Evolutionary conservation across 2,329 filamentous ascomycete genomes (phyloP).

Genomic region (Neofusicoccum ribis): DNA sequence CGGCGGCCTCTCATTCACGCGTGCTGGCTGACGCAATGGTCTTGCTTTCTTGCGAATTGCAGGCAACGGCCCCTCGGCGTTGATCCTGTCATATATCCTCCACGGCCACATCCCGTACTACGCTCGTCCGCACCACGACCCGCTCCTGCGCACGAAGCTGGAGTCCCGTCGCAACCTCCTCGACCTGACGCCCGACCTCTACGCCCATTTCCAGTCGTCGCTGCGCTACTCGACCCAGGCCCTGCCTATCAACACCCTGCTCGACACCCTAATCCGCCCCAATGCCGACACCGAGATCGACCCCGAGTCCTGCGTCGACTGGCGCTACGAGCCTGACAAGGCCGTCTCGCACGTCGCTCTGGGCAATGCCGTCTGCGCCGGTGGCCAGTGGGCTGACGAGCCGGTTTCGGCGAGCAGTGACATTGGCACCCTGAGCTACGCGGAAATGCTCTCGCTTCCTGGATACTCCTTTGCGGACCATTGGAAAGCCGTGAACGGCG

Average conservation of each 20-base stretch:
- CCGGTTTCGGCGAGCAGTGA: conserved; percentile 54
- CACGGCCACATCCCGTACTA: conserved; percentile 63
- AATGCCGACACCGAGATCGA: conserved; percentile 59
- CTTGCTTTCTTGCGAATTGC: conserved; percentile 11
- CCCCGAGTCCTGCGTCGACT: conserved; percentile 54
- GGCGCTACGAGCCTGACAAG: conserved; percentile 53
- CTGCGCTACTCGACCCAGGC: conserved; percentile 63
- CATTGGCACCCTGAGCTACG: conserved; percentile 62
- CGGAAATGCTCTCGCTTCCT: conserved; percentile 61
- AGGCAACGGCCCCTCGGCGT: conserved; percentile 63
- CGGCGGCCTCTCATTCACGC: background rate
- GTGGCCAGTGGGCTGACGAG: conserved; percentile 62
- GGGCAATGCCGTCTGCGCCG: conserved; percentile 52
- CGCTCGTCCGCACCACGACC: conserved; percentile 57
- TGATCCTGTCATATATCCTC: conserved; percentile 63
- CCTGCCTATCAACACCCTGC: conserved; percentile 59
- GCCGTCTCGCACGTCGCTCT: conserved; percentile 56
- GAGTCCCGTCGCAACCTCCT: conserved; percentile 49
- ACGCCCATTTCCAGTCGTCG: conserved; percentile 60
- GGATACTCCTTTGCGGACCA: conserved; percentile 60
- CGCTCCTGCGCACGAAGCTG: conserved; percentile 58
- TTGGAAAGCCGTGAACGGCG: conserved; percentile 44
- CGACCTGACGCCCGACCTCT: conserved; percentile 51
- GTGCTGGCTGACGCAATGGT: conserved; percentile 29
- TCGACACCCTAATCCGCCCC: conserved; percentile 60